A percentile compares a stretch with the other conserved stretches of the same genome.
Conservation (phyloP, 2,329 filamentous ascomycete species). For the Fragosphaeria purpurea region DNA sequence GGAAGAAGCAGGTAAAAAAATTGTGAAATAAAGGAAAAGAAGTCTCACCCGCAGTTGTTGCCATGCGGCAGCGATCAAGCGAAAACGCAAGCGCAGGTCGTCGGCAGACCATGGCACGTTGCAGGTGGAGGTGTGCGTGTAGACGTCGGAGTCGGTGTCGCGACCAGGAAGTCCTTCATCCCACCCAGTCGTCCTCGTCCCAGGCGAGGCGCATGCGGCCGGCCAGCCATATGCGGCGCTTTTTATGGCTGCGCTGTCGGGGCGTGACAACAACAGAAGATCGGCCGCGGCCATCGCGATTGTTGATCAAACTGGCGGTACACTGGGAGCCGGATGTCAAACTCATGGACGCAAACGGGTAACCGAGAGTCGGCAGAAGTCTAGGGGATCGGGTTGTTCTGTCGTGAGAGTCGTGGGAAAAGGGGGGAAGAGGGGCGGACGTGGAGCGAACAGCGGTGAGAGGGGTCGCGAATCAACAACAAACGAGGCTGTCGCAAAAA, state of each 20-base stretch:
- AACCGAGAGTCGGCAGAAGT: conserved; percentile 10
- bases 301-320: conserved; percentile 32
- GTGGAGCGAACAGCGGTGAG: background rate
- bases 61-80: conserved; percentile 32
- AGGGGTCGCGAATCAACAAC: background rate
- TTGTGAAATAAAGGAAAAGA: background rate
- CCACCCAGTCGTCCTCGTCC: conserved; percentile 25
- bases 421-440: background rate
- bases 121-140: background rate
- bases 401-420: background rate
- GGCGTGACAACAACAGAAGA: conserved; percentile 32
- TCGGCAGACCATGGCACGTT: conserved; percentile 13
- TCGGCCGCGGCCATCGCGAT: conserved; percentile 45
- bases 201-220: conserved; percentile 22
- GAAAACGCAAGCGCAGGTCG: conserved; percentile 24
- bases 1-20: background rate
- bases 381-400: background rate
- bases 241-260: conserved; percentile 29
- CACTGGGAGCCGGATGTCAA: conserved; percentile 29
- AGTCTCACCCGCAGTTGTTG: conserved; percentile 19
- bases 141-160: background rate
- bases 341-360: conserved; percentile 41
- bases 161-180: conserved; percentile 18
- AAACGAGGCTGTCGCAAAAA: background rate
- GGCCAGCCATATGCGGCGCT: conserved; percentile 26